Evolutionary conservation across 257 asterid species (phyloP).

Genomic region (Linderniella brevidens): DNA sequence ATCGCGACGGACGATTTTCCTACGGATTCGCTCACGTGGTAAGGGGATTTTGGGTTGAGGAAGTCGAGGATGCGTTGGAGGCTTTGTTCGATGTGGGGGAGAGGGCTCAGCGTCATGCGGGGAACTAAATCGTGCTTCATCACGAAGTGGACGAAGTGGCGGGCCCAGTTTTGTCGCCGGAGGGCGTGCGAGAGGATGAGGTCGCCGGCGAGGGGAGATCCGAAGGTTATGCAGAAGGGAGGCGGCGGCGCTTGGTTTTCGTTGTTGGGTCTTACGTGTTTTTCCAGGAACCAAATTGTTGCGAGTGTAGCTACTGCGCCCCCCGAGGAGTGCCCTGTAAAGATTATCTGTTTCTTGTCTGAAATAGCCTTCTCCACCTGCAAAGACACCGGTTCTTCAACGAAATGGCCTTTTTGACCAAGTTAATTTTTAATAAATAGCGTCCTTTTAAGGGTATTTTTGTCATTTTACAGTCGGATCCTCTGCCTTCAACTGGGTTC

Average conservation of each 20-base stretch:
- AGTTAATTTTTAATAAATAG: too few relatives aligned
- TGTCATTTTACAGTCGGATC: too few relatives aligned
- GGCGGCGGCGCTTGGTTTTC: slow-evolving; percentile 18
- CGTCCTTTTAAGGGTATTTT: too few relatives aligned
- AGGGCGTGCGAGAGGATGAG: slow-evolving; percentile 62
- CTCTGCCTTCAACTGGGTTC: too few relatives aligned
- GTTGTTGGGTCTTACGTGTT: slow-evolving; percentile 22
- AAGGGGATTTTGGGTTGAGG: slow-evolving; percentile 28
- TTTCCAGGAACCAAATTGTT: slow-evolving; percentile 68
- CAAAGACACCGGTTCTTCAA: slow-evolving; percentile 6
- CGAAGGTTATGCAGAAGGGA: slow-evolving; percentile 65
- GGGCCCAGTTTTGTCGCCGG: slow-evolving; percentile 61
- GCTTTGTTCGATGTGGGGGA: slow-evolving; percentile 30
- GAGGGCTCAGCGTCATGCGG: slow-evolving; percentile 55
- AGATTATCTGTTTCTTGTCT: slow-evolving; percentile 49
- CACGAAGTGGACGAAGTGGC: slow-evolving; percentile 45
- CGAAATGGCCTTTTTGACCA: background rate
- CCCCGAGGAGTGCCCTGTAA: slow-evolving; percentile 76
- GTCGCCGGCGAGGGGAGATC: slow-evolving; percentile 56
- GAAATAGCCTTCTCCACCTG: slow-evolving; percentile 66
- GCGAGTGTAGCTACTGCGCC: slow-evolving; percentile 63
- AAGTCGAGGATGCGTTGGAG: slow-evolving; percentile 30
- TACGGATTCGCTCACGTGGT: slow-evolving; percentile 11
- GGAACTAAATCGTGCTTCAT: slow-evolving; percentile 61
- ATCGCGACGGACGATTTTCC: slow-evolving; percentile 9